Evolutionary conservation across 2,329 filamentous ascomycete genomes (phyloP), one percentile per base, ranked within the genome.

Genomic region (Cladosporium colombiae): DNA sequence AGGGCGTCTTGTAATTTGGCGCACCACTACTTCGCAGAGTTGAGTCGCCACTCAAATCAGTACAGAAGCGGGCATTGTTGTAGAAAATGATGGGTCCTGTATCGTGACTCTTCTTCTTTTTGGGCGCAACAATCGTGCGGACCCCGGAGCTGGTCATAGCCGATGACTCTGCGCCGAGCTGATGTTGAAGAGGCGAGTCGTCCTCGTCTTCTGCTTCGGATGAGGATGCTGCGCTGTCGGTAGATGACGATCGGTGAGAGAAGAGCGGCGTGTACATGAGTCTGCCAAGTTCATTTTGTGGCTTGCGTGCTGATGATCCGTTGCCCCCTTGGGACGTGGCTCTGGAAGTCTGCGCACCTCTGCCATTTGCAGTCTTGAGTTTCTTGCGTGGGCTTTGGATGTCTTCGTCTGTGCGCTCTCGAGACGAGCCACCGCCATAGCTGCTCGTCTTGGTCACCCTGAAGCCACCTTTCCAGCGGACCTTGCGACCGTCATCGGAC

Each of bases 61-160:
- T 93, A 75, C 88, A 95, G 75, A 95, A 96, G 0, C 86, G 86
- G 1, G 90, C 89, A 29, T 90, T 91, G 67, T 85, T 91, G 75
- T 94, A 96, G 74, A 93, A 96, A 21, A 94, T 92, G 70, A 96
- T 90, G 1, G 90, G 88, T 10, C 91, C 92, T 66, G 91, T 87
- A 14, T 87, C 83, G 0, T 82, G 84, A 29, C 84, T 84, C 63
- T 68, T 70, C 67, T 71, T 75, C 5, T 66, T 68, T 10, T 67
- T 69, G 0, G 76, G 74, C 1, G 68, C 79, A 33, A 82, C 72
- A 37, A 82, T 72, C 73, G 82, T 76, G 73, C 79, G 65, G 77
- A 83, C 56, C 74, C 81, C 69, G 74, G 85, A 69, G 80, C 86
- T 72, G 5, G 76, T 77, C 70, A 82, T 76, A 0, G 76, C 78